Evolutionary conservation across 805 yeast species (phyloP).

Genomic region (Yarrowia sp.): DNA sequence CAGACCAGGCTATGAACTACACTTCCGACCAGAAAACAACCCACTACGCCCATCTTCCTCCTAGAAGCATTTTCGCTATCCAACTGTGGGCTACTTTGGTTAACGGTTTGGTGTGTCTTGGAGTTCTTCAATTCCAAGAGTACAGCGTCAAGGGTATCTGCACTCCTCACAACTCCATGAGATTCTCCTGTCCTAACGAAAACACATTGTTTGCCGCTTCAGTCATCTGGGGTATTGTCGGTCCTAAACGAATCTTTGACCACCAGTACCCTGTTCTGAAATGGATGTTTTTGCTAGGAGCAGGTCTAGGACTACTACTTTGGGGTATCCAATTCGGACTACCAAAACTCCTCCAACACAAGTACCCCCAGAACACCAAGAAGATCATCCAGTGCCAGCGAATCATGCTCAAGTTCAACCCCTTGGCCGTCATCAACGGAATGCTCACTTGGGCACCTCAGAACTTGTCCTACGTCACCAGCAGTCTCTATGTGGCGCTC

Average conservation of each 20-base stretch:
- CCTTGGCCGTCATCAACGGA: neutral
- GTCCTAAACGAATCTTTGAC: neutral
- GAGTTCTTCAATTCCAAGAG: neutral
- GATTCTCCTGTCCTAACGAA: neutral
- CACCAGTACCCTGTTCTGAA: neutral
- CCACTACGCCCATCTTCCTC: conserved; percentile 59
- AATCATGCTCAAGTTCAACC: neutral
- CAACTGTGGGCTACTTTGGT: conserved; percentile 1
- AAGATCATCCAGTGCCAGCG: neutral
- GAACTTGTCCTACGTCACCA: conserved; percentile 36
- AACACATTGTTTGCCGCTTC: neutral
- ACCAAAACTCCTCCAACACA: neutral
- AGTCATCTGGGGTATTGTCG: neutral
- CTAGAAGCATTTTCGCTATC: conserved; percentile 39
- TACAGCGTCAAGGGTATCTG: neutral
- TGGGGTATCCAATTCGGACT: neutral
- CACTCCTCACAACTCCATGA: neutral
- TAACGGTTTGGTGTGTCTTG: neutral
- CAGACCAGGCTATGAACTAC: conserved; percentile 52
- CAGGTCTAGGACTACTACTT: neutral
- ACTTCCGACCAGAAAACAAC: conserved; percentile 58
- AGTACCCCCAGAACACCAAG: neutral
- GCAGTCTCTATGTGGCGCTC: conserved; percentile 44
- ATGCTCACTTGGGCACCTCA: neutral
- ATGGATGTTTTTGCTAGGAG: neutral